Base-by-base conservation (phyloP, 2,329 filamentous ascomycete genomes). In the Apiospora sp. region DNA sequence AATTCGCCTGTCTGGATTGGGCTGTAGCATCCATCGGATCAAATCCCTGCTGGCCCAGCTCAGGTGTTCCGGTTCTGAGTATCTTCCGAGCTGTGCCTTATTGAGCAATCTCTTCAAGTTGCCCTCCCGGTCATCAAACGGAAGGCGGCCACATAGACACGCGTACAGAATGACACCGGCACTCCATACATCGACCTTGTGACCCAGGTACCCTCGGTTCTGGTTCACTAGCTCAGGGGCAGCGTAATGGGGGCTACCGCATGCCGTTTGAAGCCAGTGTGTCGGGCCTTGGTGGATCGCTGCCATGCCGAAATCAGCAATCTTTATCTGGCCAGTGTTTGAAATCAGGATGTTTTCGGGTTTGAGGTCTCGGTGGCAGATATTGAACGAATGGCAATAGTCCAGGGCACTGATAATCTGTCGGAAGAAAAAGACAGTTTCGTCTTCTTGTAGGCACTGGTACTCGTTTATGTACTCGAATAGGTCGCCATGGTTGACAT, bases 221-320 rank as follows among this genome's bases (percentile, higher is more conserved):
- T 92, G 92, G 76, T 91, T 90, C 74, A 98, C 92, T 46, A 99
- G 90, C 81, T 99, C 96, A 0, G 96, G 96, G 0, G 96, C 95
- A 24, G 96, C 96, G 79, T 99, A 99, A 82, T 98, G 96, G 30
- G 96, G 96, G 75, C 96, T 98, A 27, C 96, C 96, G 78, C 96
- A 99, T 5, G 96, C 94, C 0, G 96, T 98, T 72, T 90, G 93
- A 41, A 99, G 88, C 79, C 92, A 92, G 76, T 94, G 92, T 12
- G 91, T 92, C 34, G 90, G 88, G 4, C 93, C 93, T 81, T 98
- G 96, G 75, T 92, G 90, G 58, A 98, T 87, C 4, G 96, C 96
- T 64, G 96, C 96, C 95, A 99, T 98, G 58, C 96, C 96, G 82
- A 99, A 99, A 82, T 99, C 96, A 70, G 96, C 96, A 77, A 99